Evolutionary conservation across 2,329 filamentous ascomycete genomes (phyloP).

Genomic region (Sporothrix dimorphospora): DNA sequence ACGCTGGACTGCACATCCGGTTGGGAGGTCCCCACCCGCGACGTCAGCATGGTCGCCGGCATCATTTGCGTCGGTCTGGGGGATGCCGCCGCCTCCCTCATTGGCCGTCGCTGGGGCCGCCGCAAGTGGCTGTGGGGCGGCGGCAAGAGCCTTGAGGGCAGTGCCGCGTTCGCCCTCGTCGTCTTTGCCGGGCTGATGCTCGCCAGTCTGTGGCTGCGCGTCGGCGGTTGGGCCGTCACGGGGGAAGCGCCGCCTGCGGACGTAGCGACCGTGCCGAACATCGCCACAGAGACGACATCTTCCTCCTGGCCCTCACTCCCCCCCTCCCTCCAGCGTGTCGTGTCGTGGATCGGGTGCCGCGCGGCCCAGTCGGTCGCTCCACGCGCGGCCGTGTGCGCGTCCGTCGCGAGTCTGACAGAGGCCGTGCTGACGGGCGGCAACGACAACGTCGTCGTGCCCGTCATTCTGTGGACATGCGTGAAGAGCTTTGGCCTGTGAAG

Average conservation of each 20-base stretch:
- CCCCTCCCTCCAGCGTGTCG: slow-evolving; percentile 32
- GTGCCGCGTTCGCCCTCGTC: slow-evolving; percentile 76
- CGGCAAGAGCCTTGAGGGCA: slow-evolving; percentile 92
- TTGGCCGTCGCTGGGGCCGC: slow-evolving; percentile 83
- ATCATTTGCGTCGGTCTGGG: slow-evolving; percentile 94
- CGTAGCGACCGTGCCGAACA: not conserved
- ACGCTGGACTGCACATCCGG: too few species aligned
- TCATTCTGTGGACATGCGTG: slow-evolving; percentile 90
- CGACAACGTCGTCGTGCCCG: slow-evolving; percentile 95
- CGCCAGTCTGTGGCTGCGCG: slow-evolving; percentile 72
- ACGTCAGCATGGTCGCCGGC: slow-evolving; percentile 88
- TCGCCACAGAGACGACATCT: not conserved
- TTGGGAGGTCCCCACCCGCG: slow-evolving; percentile 75
- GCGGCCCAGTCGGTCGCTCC: slow-evolving; percentile 59
- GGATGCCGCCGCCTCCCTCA: slow-evolving; percentile 87
- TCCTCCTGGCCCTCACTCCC: not conserved
- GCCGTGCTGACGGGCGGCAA: slow-evolving; percentile 95
- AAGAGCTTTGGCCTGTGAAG: slow-evolving; percentile 68
- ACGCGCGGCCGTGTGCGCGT: slow-evolving; percentile 73
- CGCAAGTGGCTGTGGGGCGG: slow-evolving; percentile 96
- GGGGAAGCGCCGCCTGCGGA: slow-evolving; percentile 40
- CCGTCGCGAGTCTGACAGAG: slow-evolving; percentile 86
- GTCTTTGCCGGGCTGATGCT: slow-evolving; percentile 74
- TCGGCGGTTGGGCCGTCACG: slow-evolving; percentile 79
- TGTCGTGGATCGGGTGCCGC: slow-evolving; percentile 26